Conservation (phyloP, 495 filamentous ascomycete species). For the Pseudomonodictys pantanalensis region DNA sequence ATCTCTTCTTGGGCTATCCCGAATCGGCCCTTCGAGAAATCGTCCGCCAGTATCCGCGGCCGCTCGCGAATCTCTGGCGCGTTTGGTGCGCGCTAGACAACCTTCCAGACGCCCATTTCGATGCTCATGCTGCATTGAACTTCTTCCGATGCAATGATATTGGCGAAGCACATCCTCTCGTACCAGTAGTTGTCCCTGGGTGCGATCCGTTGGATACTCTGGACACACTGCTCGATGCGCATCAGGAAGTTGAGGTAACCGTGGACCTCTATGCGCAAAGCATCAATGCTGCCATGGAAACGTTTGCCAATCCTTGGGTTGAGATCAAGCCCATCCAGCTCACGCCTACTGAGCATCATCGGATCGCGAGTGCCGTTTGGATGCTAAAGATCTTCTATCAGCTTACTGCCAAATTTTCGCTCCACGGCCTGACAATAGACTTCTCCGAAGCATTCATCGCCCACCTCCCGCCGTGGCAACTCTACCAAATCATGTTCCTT, state of each 20-base stretch:
- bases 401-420: background rate
- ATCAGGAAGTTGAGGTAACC: background rate
- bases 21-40: slow-evolving; percentile 2
- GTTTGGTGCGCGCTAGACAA: background rate
- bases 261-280: slow-evolving; percentile 2
- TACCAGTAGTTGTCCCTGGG: background rate
- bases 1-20: background rate
- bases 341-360: background rate
- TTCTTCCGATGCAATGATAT: background rate
- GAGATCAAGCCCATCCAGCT: slow-evolving; percentile 2
- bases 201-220: background rate
- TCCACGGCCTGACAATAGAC: background rate
- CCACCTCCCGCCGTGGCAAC: slow-evolving; percentile 2
- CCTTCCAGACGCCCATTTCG: background rate
- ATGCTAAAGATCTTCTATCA: slow-evolving; percentile 12
- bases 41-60: background rate
- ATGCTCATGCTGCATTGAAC: background rate
- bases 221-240: background rate
- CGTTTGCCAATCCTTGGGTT: background rate
- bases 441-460: background rate
- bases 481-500: slow-evolving; percentile 1
- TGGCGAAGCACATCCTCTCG: background rate
- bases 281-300: slow-evolving; percentile 3
- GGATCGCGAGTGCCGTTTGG: background rate
- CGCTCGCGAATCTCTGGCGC: background rate